Base-by-base conservation (phyloP, 2,329 filamentous ascomycete species). In the Cercospora janseana region DNA sequence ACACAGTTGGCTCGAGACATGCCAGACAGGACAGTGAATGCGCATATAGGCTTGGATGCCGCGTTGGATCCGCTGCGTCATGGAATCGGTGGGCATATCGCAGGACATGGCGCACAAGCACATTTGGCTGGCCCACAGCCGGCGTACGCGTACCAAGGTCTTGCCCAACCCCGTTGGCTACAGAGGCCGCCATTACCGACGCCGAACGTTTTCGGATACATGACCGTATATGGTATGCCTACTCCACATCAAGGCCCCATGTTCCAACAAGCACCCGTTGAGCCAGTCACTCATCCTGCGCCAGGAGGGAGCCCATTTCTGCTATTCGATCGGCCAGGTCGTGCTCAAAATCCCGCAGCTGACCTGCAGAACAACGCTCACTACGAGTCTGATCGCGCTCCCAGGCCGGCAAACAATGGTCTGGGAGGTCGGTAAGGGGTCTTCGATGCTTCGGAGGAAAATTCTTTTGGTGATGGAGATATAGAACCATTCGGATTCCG, bases 391-490 rank as follows among this genome's bases (percentile, higher is more conserved):
- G 6, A 40, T 6, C 16, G 6, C 24, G 35, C 35, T 21, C 7
- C 35, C 8, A 10, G 16, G 29, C 5, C 29, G 12, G 5, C n/a
- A 1, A 55, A 55, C 16, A 45, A 53, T 27, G 51, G 34, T 10
- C 34, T 47, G 5, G 43, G 41, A 32, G 41, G 47, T 16, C 42
- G 9, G 12, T 43, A 55, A 26, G 38, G 43, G 10, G 24, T 51
- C 6, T 46, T 51, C 15, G 44, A 52, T 21, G 55, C 42, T 13
- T 51, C 52, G 8, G 35, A 16, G n/a, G 54, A 46, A 18, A 49
- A 54, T 50, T 41, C 48, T 4, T 54, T 57, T 16, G 45, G 40
- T 20, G 54, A 46, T n/a, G 54, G 38, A 13, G 29, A 51, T 15
- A 24, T 29, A 7, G 54, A 51, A 26, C 47, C 54, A 3, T 54